Conservation (phyloP, 441 rosid species). For the Viola pubescens region DNA sequence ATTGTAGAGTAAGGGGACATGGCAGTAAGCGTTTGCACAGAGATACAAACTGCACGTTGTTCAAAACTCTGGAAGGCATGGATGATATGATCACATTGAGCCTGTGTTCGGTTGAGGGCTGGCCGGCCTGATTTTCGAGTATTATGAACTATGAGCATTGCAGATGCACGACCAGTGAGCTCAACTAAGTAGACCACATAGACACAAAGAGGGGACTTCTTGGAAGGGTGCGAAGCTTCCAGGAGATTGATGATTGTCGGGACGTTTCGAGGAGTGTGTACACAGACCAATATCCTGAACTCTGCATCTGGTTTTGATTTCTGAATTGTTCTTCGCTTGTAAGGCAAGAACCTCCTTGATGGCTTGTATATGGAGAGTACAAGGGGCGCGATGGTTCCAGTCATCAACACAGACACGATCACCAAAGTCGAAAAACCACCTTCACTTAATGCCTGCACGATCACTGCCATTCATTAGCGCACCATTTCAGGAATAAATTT, state of each 20-base stretch:
- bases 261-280: constrained; percentile 82
- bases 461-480: not conserved
- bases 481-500: not conserved
- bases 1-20: constrained; percentile 90
- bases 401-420: constrained; percentile 65
- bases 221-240: constrained; percentile 75
- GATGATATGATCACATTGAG: constrained; percentile 93
- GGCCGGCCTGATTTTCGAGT: constrained; percentile 69
- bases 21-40: constrained; percentile 83
- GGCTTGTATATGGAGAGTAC: constrained; percentile 58
- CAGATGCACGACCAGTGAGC: constrained; percentile 94
- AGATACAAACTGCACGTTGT: constrained; percentile 46
- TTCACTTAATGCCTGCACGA: constrained; percentile 62
- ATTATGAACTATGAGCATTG: constrained; percentile 90
- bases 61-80: constrained; percentile 81
- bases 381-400: constrained; percentile 60
- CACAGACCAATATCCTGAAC: constrained; percentile 54
- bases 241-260: constrained; percentile 81
- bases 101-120: constrained; percentile 78
- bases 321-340: constrained; percentile 66
- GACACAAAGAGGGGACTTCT: constrained; percentile 64
- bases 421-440: constrained; percentile 78
- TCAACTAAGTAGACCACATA: constrained; percentile 85
- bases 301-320: constrained; percentile 66
- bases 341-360: constrained; percentile 49